phyloP scores from a whole-genome alignment of 2,329 filamentous ascomycete genomes.

The Coniosporium tulheliwenetii region DNA sequence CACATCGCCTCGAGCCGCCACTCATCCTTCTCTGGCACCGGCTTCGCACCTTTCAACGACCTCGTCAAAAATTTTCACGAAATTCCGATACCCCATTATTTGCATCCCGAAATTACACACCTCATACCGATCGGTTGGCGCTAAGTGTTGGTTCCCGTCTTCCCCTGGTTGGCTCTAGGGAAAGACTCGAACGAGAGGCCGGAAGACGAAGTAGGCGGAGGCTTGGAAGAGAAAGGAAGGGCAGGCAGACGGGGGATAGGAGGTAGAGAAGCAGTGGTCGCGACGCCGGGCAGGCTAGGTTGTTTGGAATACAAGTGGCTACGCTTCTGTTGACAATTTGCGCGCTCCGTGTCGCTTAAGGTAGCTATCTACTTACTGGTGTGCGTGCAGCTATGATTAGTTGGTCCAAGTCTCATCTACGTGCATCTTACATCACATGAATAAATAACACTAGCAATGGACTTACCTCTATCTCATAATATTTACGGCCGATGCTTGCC shows the following conservation, averaged over 20 bases:
- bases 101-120: conserved; percentile 17
- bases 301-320: conserved; percentile 4
- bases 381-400: too few species aligned
- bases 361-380: too few species aligned
- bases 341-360: too few species aligned
- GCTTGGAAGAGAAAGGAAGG: background rate
- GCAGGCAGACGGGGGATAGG: conserved; percentile 2
- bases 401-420: too few species aligned
- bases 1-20: conserved; percentile 3
- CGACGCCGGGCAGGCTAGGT: conserved; percentile 6
- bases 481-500: too few species aligned
- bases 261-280: conserved; percentile 4
- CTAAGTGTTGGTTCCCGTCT: too few species aligned
- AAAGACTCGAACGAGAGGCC: too few species aligned
- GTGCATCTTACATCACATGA: too few species aligned
- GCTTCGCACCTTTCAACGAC: conserved; percentile 7
- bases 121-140: conserved; percentile 1
- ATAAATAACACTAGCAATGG: too few species aligned
- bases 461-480: too few species aligned
- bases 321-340: conserved; percentile 1
- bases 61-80: conserved; percentile 22
- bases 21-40: conserved; percentile 5
- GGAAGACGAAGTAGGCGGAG: background rate
- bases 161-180: too few species aligned
- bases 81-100: conserved; percentile 27